Evolutionary conservation across 805 yeast species (phyloP).

Genomic region (Sugiyamaella valdiviana): DNA sequence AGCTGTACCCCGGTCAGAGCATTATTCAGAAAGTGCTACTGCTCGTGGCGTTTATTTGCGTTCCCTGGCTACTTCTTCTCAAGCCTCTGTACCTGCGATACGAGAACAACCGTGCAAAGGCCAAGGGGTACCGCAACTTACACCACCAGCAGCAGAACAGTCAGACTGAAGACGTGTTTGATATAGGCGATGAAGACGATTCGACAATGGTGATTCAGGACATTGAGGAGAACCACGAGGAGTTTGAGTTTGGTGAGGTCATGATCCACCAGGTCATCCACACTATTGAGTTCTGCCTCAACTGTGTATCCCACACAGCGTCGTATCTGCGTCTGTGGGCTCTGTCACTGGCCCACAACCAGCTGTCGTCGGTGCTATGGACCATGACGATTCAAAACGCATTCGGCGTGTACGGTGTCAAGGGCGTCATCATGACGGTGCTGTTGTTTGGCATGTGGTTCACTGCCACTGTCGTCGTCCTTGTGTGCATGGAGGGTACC

Average conservation of each 20-base stretch:
- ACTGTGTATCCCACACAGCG: constrained; percentile 96
- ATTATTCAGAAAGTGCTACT: constrained; percentile 66
- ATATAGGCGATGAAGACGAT: constrained; percentile 30
- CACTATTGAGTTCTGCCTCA: constrained; percentile 93
- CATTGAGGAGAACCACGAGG: constrained; percentile 39
- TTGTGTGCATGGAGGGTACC: constrained; percentile 97
- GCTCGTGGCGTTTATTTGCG: constrained; percentile 73
- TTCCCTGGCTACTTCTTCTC: constrained; percentile 82
- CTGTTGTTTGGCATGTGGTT: constrained; percentile 93
- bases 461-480: constrained; percentile 77
- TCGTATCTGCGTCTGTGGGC: constrained; percentile 97
- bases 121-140: constrained; percentile 49
- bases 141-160: constrained; percentile 33
- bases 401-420: constrained; percentile 57
- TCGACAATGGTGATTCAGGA: constrained; percentile 30
- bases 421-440: constrained; percentile 68
- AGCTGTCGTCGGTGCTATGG: constrained; percentile 90
- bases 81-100: constrained; percentile 73
- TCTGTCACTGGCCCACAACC: constrained; percentile 91
- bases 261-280: constrained; percentile 97
- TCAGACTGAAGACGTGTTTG: constrained; percentile 27
- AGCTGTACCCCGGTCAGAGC: constrained; percentile 74
- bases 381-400: constrained; percentile 86
- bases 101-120: constrained; percentile 42
- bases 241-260: constrained; percentile 79